These are phyloP conservation scores for Xerocomellus intermedius DNA, from an alignment of 768 basidiomycete genomes.

Conservation along the genomic window DNA sequence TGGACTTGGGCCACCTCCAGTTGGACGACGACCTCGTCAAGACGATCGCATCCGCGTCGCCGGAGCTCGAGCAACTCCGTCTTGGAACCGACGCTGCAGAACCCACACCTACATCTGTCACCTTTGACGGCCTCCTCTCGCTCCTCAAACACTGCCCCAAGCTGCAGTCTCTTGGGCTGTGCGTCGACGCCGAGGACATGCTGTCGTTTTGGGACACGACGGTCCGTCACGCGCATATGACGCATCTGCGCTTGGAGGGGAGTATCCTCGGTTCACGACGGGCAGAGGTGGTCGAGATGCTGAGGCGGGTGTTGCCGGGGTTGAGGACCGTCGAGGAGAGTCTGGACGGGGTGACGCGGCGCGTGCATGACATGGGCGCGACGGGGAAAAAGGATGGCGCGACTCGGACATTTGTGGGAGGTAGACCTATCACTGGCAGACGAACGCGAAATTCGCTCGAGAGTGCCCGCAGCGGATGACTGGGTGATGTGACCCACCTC, in stretches of 20 bases:
- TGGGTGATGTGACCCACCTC: too few relatives aligned
- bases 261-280: slow-evolving; percentile 11
- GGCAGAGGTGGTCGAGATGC: slow-evolving; percentile 18
- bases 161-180: slow-evolving; percentile 7
- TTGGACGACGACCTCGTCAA: slow-evolving; percentile 18
- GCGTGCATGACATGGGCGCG: slow-evolving; percentile 11
- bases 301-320: slow-evolving; percentile 22
- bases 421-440: slow-evolving; percentile 4
- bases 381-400: neutral
- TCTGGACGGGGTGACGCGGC: slow-evolving; percentile 10
- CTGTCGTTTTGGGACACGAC: slow-evolving; percentile 9
- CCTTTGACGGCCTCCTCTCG: slow-evolving; percentile 20
- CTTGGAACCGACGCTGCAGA: slow-evolving; percentile 1
- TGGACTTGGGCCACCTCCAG: slow-evolving; percentile 13
- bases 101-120: slow-evolving; percentile 1
- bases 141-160: slow-evolving; percentile 22
- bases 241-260: slow-evolving; percentile 18
- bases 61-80: slow-evolving; percentile 18
- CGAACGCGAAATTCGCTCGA: slow-evolving; percentile 16
- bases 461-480: neutral
- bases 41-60: slow-evolving; percentile 14
- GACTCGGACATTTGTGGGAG: neutral
- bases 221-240: slow-evolving; percentile 12
- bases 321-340: slow-evolving; percentile 25
- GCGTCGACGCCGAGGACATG: slow-evolving; percentile 17